These are phyloP conservation scores for Colletotrichum lentis DNA, from an alignment of 2,329 filamentous ascomycete species.

Conservation along the genomic window DNA sequence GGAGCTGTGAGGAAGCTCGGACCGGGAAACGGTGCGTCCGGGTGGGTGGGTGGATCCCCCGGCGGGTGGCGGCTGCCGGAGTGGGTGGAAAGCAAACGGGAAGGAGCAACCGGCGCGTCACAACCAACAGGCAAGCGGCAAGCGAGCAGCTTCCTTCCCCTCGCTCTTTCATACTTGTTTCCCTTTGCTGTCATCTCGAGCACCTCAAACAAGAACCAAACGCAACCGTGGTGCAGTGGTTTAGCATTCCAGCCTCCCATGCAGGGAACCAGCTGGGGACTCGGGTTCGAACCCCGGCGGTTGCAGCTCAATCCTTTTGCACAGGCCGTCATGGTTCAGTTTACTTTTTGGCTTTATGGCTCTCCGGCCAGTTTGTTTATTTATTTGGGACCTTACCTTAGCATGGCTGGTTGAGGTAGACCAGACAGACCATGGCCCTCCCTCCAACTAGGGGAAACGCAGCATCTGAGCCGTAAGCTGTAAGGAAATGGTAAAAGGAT, in stretches of 20 bases:
- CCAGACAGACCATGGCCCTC: no score
- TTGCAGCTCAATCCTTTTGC: slow-evolving; percentile 5
- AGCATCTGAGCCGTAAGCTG: no score
- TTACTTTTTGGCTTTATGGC: no score
- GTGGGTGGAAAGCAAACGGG: slow-evolving; percentile 16
- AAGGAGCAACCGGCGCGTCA: slow-evolving; percentile 11
- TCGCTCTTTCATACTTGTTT: background rate
- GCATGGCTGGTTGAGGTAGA: no score
- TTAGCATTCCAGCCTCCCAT: slow-evolving; percentile 38
- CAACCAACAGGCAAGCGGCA: background rate
- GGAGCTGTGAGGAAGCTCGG: slow-evolving; percentile 1
- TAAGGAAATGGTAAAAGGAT: no score
- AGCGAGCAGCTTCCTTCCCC: background rate
- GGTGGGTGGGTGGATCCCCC: slow-evolving; percentile 17
- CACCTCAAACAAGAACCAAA: slow-evolving; percentile 11
- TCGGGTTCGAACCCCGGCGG: slow-evolving; percentile 36
- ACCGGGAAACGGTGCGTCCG: slow-evolving; percentile 2
- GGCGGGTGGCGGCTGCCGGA: slow-evolving; percentile 14
- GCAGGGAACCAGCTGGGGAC: slow-evolving; percentile 28
- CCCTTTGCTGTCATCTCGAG: background rate
- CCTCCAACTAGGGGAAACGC: no score
- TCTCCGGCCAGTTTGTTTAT: no score
- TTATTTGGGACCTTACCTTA: no score
- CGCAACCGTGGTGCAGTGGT: slow-evolving; percentile 36
- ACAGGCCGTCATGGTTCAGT: no score